Evolutionary conservation across 352 stramenopile species (phyloP).

Genomic region (Phytophthora syringae): DNA sequence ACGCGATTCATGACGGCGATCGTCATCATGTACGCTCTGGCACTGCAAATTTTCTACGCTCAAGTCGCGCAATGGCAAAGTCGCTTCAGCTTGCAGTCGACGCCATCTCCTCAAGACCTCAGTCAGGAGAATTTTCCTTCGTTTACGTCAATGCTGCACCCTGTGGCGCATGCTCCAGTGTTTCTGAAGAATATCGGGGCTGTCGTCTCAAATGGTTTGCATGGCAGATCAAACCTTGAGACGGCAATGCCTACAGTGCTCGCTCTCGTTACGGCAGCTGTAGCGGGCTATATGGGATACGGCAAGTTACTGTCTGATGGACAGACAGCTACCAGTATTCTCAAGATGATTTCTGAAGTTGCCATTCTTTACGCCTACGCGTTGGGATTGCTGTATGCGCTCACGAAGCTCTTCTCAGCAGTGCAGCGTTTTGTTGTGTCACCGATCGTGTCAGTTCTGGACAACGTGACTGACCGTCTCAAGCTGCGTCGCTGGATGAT

Average conservation of each 20-base stretch:
- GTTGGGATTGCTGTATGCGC: conserved; percentile 59
- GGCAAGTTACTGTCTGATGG: conserved; percentile 8
- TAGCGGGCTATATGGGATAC: conserved; percentile 26
- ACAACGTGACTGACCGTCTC: conserved; percentile 30
- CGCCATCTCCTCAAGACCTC: conserved; percentile 23
- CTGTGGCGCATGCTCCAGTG: conserved; percentile 45
- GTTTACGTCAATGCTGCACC: conserved; percentile 70
- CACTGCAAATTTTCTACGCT: conserved; percentile 67
- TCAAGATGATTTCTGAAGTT: conserved; percentile 33
- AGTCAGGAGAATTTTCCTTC: conserved; percentile 53
- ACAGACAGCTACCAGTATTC: neutral
- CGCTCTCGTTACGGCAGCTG: conserved; percentile 12
- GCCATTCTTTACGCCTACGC: conserved; percentile 58
- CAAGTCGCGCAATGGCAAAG: conserved; percentile 76
- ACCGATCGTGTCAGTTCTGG: conserved; percentile 31
- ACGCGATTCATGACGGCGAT: conserved; percentile 50
- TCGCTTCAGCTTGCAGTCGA: conserved; percentile 59
- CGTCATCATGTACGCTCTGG: conserved; percentile 71
- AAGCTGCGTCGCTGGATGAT: conserved; percentile 59
- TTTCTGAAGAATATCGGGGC: conserved; percentile 33
- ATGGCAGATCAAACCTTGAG: conserved; percentile 2
- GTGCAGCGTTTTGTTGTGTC: conserved; percentile 49
- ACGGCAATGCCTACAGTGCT: conserved; percentile 16
- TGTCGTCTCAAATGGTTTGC: conserved; percentile 10
- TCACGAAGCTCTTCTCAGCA: conserved; percentile 45